phyloP scores from a whole-genome alignment of 1,139 yeast species.

The Kodamaea suecica region DNA sequence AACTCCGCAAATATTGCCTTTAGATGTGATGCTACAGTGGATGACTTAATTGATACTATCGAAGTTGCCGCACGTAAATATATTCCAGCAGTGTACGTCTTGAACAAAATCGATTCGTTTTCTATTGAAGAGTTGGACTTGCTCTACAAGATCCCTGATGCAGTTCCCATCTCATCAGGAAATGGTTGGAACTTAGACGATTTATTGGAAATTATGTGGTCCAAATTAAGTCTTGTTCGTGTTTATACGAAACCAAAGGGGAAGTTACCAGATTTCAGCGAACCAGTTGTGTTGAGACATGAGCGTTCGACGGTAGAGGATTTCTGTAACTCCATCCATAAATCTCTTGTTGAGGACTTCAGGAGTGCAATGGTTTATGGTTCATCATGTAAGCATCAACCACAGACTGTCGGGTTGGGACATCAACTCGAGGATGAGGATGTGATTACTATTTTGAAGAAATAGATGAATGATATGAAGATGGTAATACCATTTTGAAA shows the following conservation, averaged over 20 bases:
- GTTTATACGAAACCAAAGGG: constrained; percentile 98
- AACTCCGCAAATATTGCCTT: constrained; percentile 96
- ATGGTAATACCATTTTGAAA: neutral
- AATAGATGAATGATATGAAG: constrained; percentile 27
- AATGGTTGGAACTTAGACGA: constrained; percentile 97
- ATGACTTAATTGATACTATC: constrained; percentile 89
- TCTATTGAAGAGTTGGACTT: constrained; percentile 90
- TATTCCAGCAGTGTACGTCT: constrained; percentile 90
- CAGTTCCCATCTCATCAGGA: constrained; percentile 94
- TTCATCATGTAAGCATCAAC: constrained; percentile 92
- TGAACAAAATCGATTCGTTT: constrained; percentile 93
- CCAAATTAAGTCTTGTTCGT: constrained; percentile 79
- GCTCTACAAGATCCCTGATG: constrained; percentile 87
- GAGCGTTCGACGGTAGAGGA: constrained; percentile 87
- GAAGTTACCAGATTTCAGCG: constrained; percentile 83
- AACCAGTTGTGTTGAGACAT: constrained; percentile 87
- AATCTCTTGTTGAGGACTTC: constrained; percentile 88
- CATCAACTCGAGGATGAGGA: constrained; percentile 91
- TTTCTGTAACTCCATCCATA: constrained; percentile 95
- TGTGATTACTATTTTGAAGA: constrained; percentile 91
- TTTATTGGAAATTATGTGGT: constrained; percentile 93
- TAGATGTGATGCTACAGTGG: constrained; percentile 96
- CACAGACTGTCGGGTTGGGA: constrained; percentile 88
- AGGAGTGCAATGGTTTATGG: constrained; percentile 91
- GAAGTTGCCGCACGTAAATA: constrained; percentile 88